These are phyloP conservation scores for Glutinoglossum americanum DNA, from an alignment of 495 filamentous ascomycete species.

Conservation along the genomic window DNA sequence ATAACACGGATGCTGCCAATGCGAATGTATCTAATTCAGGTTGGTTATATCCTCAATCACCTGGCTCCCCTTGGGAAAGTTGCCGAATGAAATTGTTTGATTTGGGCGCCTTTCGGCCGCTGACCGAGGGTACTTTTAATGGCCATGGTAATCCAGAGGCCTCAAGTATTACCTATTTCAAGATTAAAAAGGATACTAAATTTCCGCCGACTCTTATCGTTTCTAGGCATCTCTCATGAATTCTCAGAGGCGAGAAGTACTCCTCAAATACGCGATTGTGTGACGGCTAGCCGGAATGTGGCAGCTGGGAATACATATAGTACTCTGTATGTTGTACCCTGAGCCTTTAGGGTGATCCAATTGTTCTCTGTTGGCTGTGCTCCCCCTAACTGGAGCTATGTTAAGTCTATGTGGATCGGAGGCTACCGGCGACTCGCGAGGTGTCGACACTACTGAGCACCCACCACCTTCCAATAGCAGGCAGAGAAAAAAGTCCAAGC, in stretches of 20 bases:
- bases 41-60: not conserved
- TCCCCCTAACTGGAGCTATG: not conserved
- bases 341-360: not conserved
- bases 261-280: no score
- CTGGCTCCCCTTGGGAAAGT: not conserved
- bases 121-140: not conserved
- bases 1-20: not conserved
- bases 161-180: not conserved
- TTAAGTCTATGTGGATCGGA: not conserved
- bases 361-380: not conserved
- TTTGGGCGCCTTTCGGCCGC: not conserved
- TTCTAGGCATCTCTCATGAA: not conserved
- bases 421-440: not conserved
- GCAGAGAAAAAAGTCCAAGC: not conserved
- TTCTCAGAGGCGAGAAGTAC: not conserved
- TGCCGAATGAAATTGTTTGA: not conserved
- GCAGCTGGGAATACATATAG: not conserved
- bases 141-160: not conserved
- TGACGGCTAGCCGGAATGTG: not conserved
- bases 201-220: not conserved
- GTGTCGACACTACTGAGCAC: not conserved
- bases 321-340: not conserved
- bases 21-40: not conserved
- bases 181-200: not conserved
- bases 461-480: not conserved